Base-by-base conservation (phyloP, 192 early-diverging fungal genomes). In the Linnemannia elongata region DNA sequence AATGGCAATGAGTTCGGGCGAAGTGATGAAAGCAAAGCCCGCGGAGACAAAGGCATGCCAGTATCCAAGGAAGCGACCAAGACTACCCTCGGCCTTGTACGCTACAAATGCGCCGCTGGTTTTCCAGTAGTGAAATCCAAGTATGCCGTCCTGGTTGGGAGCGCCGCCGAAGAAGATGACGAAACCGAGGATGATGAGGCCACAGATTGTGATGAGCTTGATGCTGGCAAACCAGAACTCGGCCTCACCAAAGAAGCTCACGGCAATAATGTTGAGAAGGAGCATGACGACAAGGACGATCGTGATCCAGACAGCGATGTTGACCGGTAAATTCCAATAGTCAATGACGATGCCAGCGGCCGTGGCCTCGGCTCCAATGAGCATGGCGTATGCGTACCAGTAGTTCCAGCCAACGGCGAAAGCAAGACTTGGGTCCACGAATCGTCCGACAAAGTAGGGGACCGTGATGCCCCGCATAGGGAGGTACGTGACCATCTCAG, bases 321-420 rank as follows among this genome's bases (percentile, higher is more conserved):
- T 82, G 55, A 88, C 77, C 10, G 80, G 70, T 22, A 69, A 38
- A 10, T 44, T 0, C 86, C 86, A 88, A 47, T 81, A 87, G 41
- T 78, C 78, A 36, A 86, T 76, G 27, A 84, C n/a, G 17, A 86
- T 72, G 47, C 74, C 72, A 27, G 78, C 77, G 57, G 87, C 78
- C 52, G 82, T 82, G 38, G 81, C 80, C 45, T 81, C 78, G 44
- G 82, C 77, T 41, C 76, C 66, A 76, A 93, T 82, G 47, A 89
- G 82, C 45, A 94, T 88, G 80, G 88, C 88, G 92, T 93, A 94
- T 79, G 93, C 91, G 17, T 93, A 83, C 92, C 92, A 95, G 71
- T 95, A 93, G 81, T 93, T 94, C 91, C 92, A 94, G 20, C 93
- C 93, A 35, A 94, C 87, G 38, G 93, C 89, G 89, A 92, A 93